Evolutionary conservation across 257 asterid species (phyloP).

Genomic region (Solanum etuberosum): DNA sequence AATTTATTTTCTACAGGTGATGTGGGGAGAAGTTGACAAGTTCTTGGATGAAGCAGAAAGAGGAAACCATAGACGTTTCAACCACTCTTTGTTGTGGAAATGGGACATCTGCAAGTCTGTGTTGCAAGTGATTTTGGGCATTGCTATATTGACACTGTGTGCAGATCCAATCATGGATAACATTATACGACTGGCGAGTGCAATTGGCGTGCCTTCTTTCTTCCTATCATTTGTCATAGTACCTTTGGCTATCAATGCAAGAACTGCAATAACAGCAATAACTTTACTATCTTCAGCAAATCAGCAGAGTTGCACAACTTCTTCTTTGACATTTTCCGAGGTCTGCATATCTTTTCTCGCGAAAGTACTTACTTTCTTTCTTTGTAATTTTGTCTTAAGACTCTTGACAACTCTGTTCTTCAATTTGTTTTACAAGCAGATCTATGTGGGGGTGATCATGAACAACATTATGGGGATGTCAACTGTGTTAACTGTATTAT

Average conservation of each 20-base stretch:
- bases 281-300: slow-evolving; percentile 29
- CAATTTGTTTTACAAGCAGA: slow-evolving; percentile 16
- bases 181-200: slow-evolving; percentile 26
- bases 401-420: neutral
- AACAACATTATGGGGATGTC: slow-evolving; percentile 51
- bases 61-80: neutral
- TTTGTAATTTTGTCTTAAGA: neutral
- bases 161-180: slow-evolving; percentile 44
- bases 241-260: slow-evolving; percentile 40
- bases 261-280: slow-evolving; percentile 27
- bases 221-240: slow-evolving; percentile 43
- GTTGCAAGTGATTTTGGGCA: slow-evolving; percentile 30
- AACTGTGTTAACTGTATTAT: slow-evolving; percentile 34
- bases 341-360: slow-evolving; percentile 3
- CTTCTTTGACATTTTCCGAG: slow-evolving; percentile 72
- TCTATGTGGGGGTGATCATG: slow-evolving; percentile 52
- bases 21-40: slow-evolving; percentile 26
- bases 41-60: slow-evolving; percentile 11
- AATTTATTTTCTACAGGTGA: slow-evolving; percentile 14
- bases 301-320: slow-evolving; percentile 29
- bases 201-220: slow-evolving; percentile 40
- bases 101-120: slow-evolving; percentile 17
- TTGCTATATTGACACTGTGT: slow-evolving; percentile 31
- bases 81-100: neutral
- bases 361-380: neutral